A percentile compares a stretch with the other conserved stretches of the same genome.
These are phyloP conservation scores for Rubus parviflorus DNA, from an alignment of 306 rosid species.

Conservation along the genomic window DNA sequence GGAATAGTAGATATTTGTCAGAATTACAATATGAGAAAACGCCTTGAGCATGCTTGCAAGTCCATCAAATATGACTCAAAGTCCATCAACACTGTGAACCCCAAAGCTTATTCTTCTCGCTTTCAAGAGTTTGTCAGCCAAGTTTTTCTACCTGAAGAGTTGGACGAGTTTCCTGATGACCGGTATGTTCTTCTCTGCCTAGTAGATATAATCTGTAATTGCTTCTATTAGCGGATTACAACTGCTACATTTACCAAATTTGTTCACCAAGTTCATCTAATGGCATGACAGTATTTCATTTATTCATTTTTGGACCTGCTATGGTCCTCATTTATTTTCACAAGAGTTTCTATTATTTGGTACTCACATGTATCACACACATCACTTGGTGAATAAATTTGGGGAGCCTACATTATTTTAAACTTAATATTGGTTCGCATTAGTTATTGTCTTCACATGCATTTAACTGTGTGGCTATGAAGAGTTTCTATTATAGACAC, in stretches of 20 bases:
- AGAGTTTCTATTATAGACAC: neutral
- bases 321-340: neutral
- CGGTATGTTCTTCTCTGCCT: neutral
- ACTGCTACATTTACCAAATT: neutral
- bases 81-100: constrained; percentile 39
- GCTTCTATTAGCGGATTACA: neutral
- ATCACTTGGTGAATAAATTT: neutral
- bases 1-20: constrained; percentile 39
- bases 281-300: neutral
- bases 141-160: constrained; percentile 35
- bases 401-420: neutral
- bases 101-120: constrained; percentile 45
- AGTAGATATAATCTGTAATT: neutral
- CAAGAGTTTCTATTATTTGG: neutral
- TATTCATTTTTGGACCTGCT: neutral
- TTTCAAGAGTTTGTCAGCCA: constrained; percentile 41
- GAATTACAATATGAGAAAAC: constrained; percentile 35
- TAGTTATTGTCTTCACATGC: neutral
- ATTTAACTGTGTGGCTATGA: neutral
- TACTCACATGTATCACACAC: neutral
- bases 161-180: neutral
- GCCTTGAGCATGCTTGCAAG: constrained; percentile 46
- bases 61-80: constrained; percentile 37
- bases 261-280: neutral
- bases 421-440: neutral